Base-by-base conservation (phyloP, 805 yeast genomes). In the Saccharomyces kudriavzevii region DNA sequence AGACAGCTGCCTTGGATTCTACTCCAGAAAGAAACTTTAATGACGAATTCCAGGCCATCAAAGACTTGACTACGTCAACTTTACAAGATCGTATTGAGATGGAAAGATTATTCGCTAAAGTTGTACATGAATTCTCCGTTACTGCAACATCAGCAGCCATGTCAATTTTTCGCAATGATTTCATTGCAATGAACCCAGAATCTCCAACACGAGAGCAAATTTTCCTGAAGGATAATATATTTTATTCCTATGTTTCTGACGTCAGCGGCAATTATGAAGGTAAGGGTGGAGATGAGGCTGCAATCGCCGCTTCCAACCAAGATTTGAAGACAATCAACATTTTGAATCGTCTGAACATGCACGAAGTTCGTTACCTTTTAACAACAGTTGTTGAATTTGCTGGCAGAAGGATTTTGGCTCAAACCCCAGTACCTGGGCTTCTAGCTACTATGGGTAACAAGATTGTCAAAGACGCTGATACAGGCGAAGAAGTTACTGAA, bases 381-480 rank as follows among this genome's bases (percentile, higher is more conserved):
- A 87, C 97, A 3, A 78, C 91, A n/a, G 78, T 90, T 54, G 88
- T 92, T 53, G 98, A 92, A 70, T 92, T 81, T 72, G 83, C 87
- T 65, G 99, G 98, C 56, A 85, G 82, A 63, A 81, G 98, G 69
- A 76, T 92, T 40, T 78, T 92, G 40, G 89, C 96, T 68, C 98
- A 92, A 74, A 88, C 96, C 13, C 96, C 97, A 11, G 96, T 92
- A 47, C 99, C 99, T 14, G 98, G 98, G 55, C 67, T 76, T 43
- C 72, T 74, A 53, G 60, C 70, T 9, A 71, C 73, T 10, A 62
- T 72, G 63, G 77, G 78, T 53, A 67, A 74, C 22, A 68, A 65
- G 43, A 64, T 64, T 28, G 67, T 65, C 48, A 73, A 70, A 43
- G 76, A 76, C 49, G 74, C 70, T 45, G 78, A 71, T 40, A 72